Evolutionary conservation across 1,139 yeast species (phyloP).

Genomic region (Eremothecium coryli): DNA sequence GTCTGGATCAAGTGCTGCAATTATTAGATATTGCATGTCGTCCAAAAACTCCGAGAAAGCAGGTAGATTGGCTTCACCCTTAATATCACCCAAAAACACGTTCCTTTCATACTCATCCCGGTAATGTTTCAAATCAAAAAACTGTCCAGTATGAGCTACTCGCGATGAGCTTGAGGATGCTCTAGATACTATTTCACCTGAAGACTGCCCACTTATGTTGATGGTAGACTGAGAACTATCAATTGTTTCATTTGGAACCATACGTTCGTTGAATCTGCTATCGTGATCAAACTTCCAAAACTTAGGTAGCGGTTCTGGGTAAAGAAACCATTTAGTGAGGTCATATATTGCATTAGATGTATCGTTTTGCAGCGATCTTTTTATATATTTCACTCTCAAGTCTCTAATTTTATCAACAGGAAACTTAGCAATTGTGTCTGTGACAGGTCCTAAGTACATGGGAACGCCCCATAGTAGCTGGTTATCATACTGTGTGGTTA

Average conservation of each 20-base stretch:
- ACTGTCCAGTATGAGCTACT: constrained; percentile 22
- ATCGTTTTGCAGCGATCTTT: constrained; percentile 21
- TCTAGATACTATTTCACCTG: not conserved
- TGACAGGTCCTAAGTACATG: constrained; percentile 18
- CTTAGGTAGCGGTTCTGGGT: constrained; percentile 28
- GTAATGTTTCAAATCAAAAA: constrained; percentile 21
- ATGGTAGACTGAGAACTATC: not conserved
- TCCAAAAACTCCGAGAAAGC: constrained; percentile 18
- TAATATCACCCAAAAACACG: constrained; percentile 3
- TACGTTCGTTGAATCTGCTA: constrained; percentile 14
- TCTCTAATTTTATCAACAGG: constrained; percentile 13
- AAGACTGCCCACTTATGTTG: not conserved
- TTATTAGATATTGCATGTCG: constrained; percentile 16
- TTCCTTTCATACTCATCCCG: constrained; percentile 10
- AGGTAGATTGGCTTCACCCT: constrained; percentile 12
- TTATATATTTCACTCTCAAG: constrained; percentile 18
- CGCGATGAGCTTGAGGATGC: not conserved
- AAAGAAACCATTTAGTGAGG: constrained; percentile 22
- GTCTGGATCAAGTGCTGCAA: constrained; percentile 13
- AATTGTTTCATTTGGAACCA: not conserved
- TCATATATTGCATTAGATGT: constrained; percentile 21
- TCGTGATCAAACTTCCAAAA: constrained; percentile 29
- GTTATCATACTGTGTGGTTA: constrained; percentile 21
- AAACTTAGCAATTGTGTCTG: constrained; percentile 1
- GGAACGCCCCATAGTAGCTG: constrained; percentile 26